Percentiles rank a stretch among this genome's conserved stretches.
phyloP scores from a whole-genome alignment of 768 basidiomycete species.

The Leccinum imitatum region DNA sequence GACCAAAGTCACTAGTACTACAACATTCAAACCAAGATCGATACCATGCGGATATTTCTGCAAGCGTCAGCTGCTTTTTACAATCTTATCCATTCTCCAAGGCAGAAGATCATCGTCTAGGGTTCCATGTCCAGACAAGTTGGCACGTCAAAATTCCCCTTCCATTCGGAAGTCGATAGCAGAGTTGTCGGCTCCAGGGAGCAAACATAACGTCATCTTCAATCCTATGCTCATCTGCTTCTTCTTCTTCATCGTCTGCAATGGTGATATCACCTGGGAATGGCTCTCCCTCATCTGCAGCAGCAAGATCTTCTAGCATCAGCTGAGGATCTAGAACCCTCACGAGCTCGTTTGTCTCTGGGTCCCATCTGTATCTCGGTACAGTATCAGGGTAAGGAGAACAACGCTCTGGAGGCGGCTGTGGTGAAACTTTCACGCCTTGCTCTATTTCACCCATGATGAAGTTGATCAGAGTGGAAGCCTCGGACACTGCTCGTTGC shows the following conservation, averaged over 20 bases:
- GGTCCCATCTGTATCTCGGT: conserved; percentile 15
- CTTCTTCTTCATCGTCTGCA: neutral
- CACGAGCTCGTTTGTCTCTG: neutral
- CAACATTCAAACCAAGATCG: too few species aligned
- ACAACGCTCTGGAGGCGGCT: neutral
- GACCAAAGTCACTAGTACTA: neutral
- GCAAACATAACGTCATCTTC: conserved; percentile 20
- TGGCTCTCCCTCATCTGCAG: neutral
- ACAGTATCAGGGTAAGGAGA: neutral
- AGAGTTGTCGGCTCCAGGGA: neutral
- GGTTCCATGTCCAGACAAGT: neutral
- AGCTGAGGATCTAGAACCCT: neutral
- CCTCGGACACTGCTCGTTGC: neutral
- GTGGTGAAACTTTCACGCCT: neutral
- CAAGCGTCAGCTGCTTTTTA: too few species aligned
- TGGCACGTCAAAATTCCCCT: conserved; percentile 1
- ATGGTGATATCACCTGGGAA: neutral
- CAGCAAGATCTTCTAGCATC: neutral
- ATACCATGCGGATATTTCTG: neutral
- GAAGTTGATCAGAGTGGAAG: neutral
- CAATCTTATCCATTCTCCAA: neutral
- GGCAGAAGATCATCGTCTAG: neutral
- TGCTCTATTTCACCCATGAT: neutral
- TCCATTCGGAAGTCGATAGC: neutral
- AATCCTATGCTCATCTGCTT: neutral